Evolutionary conservation across 345 rosid genomes (phyloP).

Genomic region (Erucastrum elatum): DNA sequence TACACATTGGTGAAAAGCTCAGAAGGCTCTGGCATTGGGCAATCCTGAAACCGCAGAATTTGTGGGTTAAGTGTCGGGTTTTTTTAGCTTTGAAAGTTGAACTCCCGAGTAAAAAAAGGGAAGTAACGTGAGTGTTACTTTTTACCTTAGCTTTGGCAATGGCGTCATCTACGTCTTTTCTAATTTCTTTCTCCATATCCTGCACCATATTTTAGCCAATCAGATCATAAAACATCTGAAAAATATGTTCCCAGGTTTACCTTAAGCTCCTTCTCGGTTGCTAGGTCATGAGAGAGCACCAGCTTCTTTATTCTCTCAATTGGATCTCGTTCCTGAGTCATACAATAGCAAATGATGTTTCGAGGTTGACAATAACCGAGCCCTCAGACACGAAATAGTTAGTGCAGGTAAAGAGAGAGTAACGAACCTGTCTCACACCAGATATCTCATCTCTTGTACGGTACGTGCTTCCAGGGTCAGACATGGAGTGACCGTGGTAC

Average conservation of each 20-base stretch:
- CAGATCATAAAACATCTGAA: neutral
- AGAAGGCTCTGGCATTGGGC: constrained; percentile 88
- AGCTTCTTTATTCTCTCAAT: constrained; percentile 88
- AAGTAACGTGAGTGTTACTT: neutral
- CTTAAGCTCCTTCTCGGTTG: constrained; percentile 94
- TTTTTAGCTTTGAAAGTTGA: neutral
- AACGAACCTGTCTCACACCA: constrained; percentile 89
- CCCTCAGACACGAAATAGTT: neutral
- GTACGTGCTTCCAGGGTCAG: constrained; percentile 99
- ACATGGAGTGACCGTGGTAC: constrained; percentile 99
- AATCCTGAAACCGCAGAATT: constrained; percentile 58
- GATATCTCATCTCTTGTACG: constrained; percentile 94
- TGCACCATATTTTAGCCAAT: constrained; percentile 30
- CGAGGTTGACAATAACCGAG: neutral
- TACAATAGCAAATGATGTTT: neutral
- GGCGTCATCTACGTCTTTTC: constrained; percentile 91
- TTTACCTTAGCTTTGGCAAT: constrained; percentile 96
- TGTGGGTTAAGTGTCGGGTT: neutral
- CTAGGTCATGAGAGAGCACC: constrained; percentile 72
- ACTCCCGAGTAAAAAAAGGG: neutral
- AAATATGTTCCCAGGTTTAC: neutral
- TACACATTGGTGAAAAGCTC: constrained; percentile 85
- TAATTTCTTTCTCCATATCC: constrained; percentile 91
- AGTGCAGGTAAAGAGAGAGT: constrained; percentile 5
- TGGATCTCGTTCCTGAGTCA: constrained; percentile 87